Base-by-base conservation (phyloP, 2,329 filamentous ascomycete species). In the Cladorrhinum sp. region DNA sequence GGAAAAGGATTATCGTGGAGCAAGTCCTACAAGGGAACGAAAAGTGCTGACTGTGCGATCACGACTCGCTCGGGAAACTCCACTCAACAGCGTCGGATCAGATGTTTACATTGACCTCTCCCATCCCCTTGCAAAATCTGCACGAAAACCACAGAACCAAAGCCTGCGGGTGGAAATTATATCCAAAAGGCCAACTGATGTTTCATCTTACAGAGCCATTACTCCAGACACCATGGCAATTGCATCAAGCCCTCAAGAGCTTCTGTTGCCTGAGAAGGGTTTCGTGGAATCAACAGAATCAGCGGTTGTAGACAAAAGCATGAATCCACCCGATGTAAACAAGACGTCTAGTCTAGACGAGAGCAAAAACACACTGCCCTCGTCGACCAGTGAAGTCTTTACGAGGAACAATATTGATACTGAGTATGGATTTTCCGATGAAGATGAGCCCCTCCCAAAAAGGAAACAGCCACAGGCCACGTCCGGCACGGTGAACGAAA, bases 401-500 rank as follows among this genome's bases (percentile, higher is more conserved):
- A 61, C 64, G 3, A 62, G 66, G 24, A 71, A 72, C 38, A 12
- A 55, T 6, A 12, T 70, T 3, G 69, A 72, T 38, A 62, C 68
- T 3, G 59, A 62, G 20, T 71, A 69, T 55, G 66, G 61, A 12
- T 76, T 76, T 58, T 77, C 74, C 0, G 75, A 77, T 57, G 75
- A 77, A 8, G 74, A 77, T 16, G 66, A 70, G 25, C 62, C 66
- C 2, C 32, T 70, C 23, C 65, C 66, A 13, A 64, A 38, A 53
- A 58, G 53, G 36, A 55, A 6, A 49, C 41, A 51, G 6, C n/a
- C n/a, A 45, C 8, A 22, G 3, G 20, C 4, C 8, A 4, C 3
- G 3, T 13, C 36, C 10, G 36, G 10, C 3, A 4, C 25, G 25
- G 36, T 13, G 36, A n/a, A 13, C 16, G 36, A 41, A 13, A 16